These are phyloP conservation scores for Rhizopogon vinicolor DNA, from an alignment of 768 basidiomycete genomes.

Conservation along the genomic window DNA sequence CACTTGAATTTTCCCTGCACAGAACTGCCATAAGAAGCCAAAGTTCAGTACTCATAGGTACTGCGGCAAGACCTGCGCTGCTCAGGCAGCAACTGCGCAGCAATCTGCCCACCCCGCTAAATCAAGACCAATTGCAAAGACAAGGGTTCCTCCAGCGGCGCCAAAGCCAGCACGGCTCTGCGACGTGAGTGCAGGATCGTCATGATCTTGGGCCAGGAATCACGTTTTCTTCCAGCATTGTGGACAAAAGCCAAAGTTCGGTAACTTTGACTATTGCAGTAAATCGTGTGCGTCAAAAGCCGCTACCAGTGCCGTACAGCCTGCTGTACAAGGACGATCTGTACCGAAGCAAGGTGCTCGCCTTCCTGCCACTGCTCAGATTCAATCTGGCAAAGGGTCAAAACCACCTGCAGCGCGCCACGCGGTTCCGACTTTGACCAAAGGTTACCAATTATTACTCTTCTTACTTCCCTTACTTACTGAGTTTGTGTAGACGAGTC, in stretches of 20 bases:
- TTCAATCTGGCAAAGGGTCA: slow-evolving; percentile 7
- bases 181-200: slow-evolving; percentile 21
- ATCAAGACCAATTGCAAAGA: slow-evolving; percentile 10
- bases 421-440: slow-evolving; percentile 7
- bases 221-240: slow-evolving; percentile 31
- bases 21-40: slow-evolving; percentile 55
- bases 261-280: slow-evolving; percentile 56
- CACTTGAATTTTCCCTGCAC: background rate
- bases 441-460: slow-evolving; percentile 15
- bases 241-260: slow-evolving; percentile 59
- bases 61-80: slow-evolving; percentile 53
- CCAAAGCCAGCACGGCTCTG: slow-evolving; percentile 21
- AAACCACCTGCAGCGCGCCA: slow-evolving; percentile 8
- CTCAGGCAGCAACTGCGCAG: slow-evolving; percentile 29
- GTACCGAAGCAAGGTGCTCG: slow-evolving; percentile 14
- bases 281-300: slow-evolving; percentile 59
- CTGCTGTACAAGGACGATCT: slow-evolving; percentile 8
- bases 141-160: slow-evolving; percentile 5
- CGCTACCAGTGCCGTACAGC: slow-evolving; percentile 16
- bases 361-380: slow-evolving; percentile 6
- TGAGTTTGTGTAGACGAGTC: slow-evolving; percentile 13
- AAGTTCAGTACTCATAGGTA: slow-evolving; percentile 51
- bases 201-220: slow-evolving; percentile 18
- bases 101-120: slow-evolving; percentile 6
- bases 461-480: slow-evolving; percentile 8